Evolutionary conservation across 495 filamentous ascomycete genomes (phyloP), one percentile per base, ranked within the genome.

Genomic region (Aspergillus haitiensis): DNA sequence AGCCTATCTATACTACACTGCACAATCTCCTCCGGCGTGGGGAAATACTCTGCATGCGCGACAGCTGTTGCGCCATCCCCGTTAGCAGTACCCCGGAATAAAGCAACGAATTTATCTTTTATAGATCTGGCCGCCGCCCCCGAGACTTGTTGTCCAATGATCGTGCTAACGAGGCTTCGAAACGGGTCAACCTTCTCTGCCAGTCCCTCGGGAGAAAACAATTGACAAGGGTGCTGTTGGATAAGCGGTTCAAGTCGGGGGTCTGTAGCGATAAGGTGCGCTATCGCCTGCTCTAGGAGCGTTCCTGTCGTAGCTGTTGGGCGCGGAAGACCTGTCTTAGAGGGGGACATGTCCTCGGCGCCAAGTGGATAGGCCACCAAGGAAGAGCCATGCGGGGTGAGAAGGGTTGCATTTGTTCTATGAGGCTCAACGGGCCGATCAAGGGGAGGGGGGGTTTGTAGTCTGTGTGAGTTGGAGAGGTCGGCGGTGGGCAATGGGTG

Each of bases 131-230:
- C 95, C 3, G 94, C 94, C 5, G 91, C 90, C 15, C 93, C 91
- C 15, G 91, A 94, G 11, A 98, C 93, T 71, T 98, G 94, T 72
- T 98, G 94, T 46, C 90, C 90, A 59, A 98, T 96, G 64, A 98
- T 97, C 48, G 91, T 88, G 70, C 85, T 89, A 27, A 82, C 81
- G 42, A 98, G 81, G 55, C 86, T 87, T 53, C 85, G 86, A 69
- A 97, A 98, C 4, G 94, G 93, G 70, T 98, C 89, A 61, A 96
- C 82, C 62, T 84, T 75, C 74, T 97, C 93, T 15, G 86, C 84
- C 15, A 98, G 74, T 0, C 92, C 93, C 52, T 88, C 86, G 3
- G 91, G 83, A 7, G 89, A 89, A 73, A 97, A 97, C 11, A 94
- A 68, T 39, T 75, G 68, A 68, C 94, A 98, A 51, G 78, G 86